Evolutionary conservation across 805 yeast species (phyloP), one percentile per base, ranked within the genome.

Genomic region (Kuraishia piskuri): DNA sequence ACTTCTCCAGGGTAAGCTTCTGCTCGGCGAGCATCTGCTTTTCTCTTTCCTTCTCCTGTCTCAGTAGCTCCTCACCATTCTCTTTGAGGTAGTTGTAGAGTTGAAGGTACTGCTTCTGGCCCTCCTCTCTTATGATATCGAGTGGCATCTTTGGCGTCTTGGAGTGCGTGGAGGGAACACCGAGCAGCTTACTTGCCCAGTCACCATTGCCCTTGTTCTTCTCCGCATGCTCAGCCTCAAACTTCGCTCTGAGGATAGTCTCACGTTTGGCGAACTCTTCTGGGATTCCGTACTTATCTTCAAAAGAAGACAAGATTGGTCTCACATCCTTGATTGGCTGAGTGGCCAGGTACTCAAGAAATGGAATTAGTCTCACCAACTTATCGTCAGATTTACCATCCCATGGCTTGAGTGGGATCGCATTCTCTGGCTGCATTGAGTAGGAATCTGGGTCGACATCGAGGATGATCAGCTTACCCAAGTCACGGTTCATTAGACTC

Each of bases 321-420:
- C 97, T 88, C 53, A 94, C 94, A 69, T 94, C 99, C 68, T 80
- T 80, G 61, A 88, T 76, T 31, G 68, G 72, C 69, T 90, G 96
- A 17, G 96, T 88, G 17, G 97, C 98, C 56, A 94, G 72, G 73
- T 88, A 94, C 73, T 94, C 99, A 61, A 94, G 80, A 73, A 94
- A 85, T 54, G 98, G 97, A 64, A 94, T 90, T 71, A 91, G 73
- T 62, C 78, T 78, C 60, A 94, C 76, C 63, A 94, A 78, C 54
- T 77, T 76, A 68, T 92, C 97, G 65, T 88, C 96, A 36, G 87
- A 78, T 57, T 73, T 73, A 58, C 99, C 99, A 53, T 77, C 79
- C 99, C 99, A 94, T 57, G 86, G 82, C 58, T 82, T 76, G 69
- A 90, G 72, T 56, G 89, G 83, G 58, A 94, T 80, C n/a, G 96